A percentile compares a stretch with the other conserved stretches of the same genome.
These are phyloP conservation scores for Penicillium polonicum DNA, from an alignment of 2,329 filamentous ascomycete species.

Conservation along the genomic window DNA sequence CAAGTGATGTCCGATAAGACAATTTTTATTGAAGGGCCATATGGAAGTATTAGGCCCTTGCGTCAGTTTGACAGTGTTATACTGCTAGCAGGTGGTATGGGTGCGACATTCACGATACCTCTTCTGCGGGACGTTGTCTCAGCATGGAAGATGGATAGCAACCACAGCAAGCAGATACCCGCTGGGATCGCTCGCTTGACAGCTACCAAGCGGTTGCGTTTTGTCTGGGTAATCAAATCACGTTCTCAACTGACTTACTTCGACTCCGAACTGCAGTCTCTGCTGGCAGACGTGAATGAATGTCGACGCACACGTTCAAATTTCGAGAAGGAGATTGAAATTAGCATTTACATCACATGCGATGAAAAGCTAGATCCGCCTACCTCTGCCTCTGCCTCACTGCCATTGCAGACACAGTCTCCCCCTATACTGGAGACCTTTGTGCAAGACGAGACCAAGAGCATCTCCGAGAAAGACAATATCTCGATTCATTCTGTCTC, in stretches of 20 bases:
- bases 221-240: slow-evolving; percentile 61
- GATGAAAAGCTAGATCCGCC: slow-evolving; percentile 45
- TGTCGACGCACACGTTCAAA: slow-evolving; percentile 32
- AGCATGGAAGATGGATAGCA: slow-evolving; percentile 42
- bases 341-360: slow-evolving; percentile 57
- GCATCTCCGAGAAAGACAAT: slow-evolving; percentile 22
- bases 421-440: background rate
- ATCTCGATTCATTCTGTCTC: slow-evolving; percentile 24
- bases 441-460: slow-evolving; percentile 5
- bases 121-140: slow-evolving; percentile 56
- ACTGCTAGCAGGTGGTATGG: slow-evolving; percentile 60
- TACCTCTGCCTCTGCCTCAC: slow-evolving; percentile 36
- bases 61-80: slow-evolving; percentile 62
- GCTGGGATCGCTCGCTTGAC: slow-evolving; percentile 25
- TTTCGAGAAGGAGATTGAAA: slow-evolving; percentile 47
- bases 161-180: background rate
- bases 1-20: slow-evolving; percentile 27
- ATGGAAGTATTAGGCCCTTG: slow-evolving; percentile 52
- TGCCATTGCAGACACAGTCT: background rate
- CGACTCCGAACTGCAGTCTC: slow-evolving; percentile 48
- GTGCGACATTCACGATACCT: slow-evolving; percentile 59
- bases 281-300: slow-evolving; percentile 44
- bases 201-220: slow-evolving; percentile 52
- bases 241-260: slow-evolving; percentile 55
- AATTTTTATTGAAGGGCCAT: slow-evolving; percentile 56